Percentiles rank a stretch among this genome's conserved stretches.
Evolutionary conservation across 23 red algal species (phyloP).

Genomic region (Cyanidiococcus yangmingshanensis): DNA sequence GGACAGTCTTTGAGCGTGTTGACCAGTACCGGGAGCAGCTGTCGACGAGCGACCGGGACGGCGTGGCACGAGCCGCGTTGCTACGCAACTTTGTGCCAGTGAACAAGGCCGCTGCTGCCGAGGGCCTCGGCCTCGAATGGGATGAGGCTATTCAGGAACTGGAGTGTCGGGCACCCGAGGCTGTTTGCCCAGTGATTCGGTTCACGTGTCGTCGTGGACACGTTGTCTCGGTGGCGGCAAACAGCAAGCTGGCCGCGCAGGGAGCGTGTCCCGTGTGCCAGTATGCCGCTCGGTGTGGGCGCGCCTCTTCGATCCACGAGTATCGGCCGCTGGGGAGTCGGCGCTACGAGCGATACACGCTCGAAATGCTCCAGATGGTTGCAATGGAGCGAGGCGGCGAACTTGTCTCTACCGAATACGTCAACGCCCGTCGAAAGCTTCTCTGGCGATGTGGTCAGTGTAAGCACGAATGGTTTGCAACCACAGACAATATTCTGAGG

Average conservation of each 20-base stretch:
- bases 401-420: constrained; percentile 39
- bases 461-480: constrained; percentile 54
- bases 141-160: background rate
- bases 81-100: background rate
- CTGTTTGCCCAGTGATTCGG: constrained; percentile 8
- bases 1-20: background rate
- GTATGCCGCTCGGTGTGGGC: background rate
- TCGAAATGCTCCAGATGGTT: background rate
- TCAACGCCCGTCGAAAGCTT: constrained; percentile 39
- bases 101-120: background rate
- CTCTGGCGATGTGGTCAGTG: constrained; percentile 48
- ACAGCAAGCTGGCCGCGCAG: background rate
- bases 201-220: constrained; percentile 15
- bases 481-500: constrained; percentile 37
- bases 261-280: background rate
- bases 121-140: background rate
- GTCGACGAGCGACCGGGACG: too few relatives aligned
- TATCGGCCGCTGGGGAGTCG: background rate
- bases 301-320: background rate
- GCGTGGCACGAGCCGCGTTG: background rate
- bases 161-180: background rate
- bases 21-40: background rate
- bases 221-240: background rate
- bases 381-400: constrained; percentile 35
- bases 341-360: background rate